These are phyloP conservation scores for Adansonia gregorii DNA, from an alignment of 441 rosid genomes.

Conservation along the genomic window DNA sequence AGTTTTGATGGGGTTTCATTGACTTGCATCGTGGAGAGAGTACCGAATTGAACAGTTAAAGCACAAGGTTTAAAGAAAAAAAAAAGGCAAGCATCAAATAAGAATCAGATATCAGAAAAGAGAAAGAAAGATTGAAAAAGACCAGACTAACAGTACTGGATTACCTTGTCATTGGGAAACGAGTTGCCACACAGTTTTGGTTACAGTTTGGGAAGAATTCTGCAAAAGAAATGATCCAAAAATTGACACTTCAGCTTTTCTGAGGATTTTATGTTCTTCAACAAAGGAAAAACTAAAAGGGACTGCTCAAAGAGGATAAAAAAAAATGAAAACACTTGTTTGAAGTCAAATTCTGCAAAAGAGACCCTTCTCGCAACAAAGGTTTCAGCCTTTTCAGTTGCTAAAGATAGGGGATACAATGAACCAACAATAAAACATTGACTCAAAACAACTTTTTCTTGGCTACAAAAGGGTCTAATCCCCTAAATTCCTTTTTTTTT, in stretches of 20 bases:
- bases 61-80: neutral
- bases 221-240: slow-evolving; percentile 41
- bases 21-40: slow-evolving; percentile 58
- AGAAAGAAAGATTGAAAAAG: slow-evolving; percentile 45
- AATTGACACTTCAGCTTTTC: slow-evolving; percentile 60
- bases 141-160: slow-evolving; percentile 54
- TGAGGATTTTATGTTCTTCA: slow-evolving; percentile 33
- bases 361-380: slow-evolving; percentile 26
- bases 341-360: slow-evolving; percentile 42
- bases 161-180: slow-evolving; percentile 51
- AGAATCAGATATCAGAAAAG: slow-evolving; percentile 31
- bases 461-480: slow-evolving; percentile 39
- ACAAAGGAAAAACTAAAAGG: slow-evolving; percentile 32
- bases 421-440: slow-evolving; percentile 10
- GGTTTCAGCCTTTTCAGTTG: slow-evolving; percentile 35
- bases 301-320: slow-evolving; percentile 38
- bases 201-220: slow-evolving; percentile 33
- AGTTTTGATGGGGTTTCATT: slow-evolving; percentile 59
- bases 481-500: neutral
- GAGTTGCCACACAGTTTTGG: slow-evolving; percentile 33
- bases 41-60: slow-evolving; percentile 3
- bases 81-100: slow-evolving; percentile 2
- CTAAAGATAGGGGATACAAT: slow-evolving; percentile 16
- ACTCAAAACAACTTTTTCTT: slow-evolving; percentile 28
- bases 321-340: slow-evolving; percentile 9